These are phyloP conservation scores for Diphasiastrum complanatum DNA, from an alignment of 83 land plant species.

Conservation along the genomic window DNA sequence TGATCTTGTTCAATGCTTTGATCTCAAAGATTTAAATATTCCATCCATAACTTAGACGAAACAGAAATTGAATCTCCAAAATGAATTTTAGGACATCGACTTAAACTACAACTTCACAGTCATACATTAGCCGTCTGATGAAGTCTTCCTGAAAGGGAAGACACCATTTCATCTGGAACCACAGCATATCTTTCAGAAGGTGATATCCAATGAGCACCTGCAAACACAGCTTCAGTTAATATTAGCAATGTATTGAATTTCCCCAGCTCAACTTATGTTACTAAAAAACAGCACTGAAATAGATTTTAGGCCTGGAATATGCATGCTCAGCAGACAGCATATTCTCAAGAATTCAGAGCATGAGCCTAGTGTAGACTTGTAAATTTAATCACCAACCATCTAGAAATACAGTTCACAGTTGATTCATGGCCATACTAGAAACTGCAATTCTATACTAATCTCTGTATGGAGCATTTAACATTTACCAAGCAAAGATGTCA, in stretches of 20 bases:
- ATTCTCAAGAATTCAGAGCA: slow-evolving; percentile 2
- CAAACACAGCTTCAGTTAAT: not conserved
- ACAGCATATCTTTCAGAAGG: slow-evolving; percentile 89
- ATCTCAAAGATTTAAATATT: too few species aligned
- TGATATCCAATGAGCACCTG: slow-evolving; percentile 69
- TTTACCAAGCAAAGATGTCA: too few species aligned
- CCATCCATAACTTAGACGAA: slow-evolving; percentile 4
- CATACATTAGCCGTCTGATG: slow-evolving; percentile 31
- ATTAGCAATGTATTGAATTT: not conserved
- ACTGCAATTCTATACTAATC: too few species aligned
- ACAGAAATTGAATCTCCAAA: not conserved
- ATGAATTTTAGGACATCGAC: not conserved
- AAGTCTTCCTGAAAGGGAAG: slow-evolving; percentile 20
- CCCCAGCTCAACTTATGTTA: too few species aligned
- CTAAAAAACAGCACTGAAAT: not conserved
- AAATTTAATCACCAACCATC: too few species aligned
- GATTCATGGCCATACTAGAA: too few species aligned
- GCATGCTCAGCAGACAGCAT: not conserved
- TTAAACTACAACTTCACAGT: not conserved
- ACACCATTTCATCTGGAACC: slow-evolving; percentile 82
- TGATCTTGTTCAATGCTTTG: too few species aligned
- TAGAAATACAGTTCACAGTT: too few species aligned
- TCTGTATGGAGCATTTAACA: too few species aligned
- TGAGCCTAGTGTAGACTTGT: too few species aligned
- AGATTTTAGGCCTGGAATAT: not conserved